Base-by-base conservation (phyloP, 2,329 filamentous ascomycete species). In the Fusarium pilosicola region DNA sequence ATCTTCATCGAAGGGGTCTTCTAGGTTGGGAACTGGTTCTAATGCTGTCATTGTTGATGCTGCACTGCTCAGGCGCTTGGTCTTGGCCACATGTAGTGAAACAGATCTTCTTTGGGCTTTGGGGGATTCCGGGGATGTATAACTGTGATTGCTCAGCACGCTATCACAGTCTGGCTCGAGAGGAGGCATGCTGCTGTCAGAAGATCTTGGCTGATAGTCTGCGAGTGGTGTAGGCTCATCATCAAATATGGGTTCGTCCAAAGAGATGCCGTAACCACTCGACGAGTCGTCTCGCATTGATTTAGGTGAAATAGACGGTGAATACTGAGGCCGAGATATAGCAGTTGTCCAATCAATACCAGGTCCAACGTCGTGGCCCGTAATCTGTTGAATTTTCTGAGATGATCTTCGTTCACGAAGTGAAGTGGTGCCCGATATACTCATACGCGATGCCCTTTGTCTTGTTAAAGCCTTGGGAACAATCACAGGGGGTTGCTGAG, bases 361-460 rank as follows among this genome's bases (percentile, higher is more conserved):
- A 24, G 80, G 68, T 52, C 79, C 78, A n/a, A 85, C 49, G 45
- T 84, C 82, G 34, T 82, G 77, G 3, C 84, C 85, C 10, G 79
- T 86, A 20, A 86, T 79, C 71, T 85, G 83, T 39, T 81, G 79
- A 46, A 85, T 78, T 76, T 86, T 86, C 48, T 78, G 77, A 1
- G 80, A 80, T 0, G 84, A 82, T 3, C 79, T 76, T 15, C 71
- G 74, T 26, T 76, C 73, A 28, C 74, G 66, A 17, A 74, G 63
- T 32, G 76, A 65, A 39, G 58, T 73, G 11, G 68, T 62, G 7
- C 62, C 61, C 7, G 74, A 68, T 45, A 75, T 58, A 52, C 72
- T 77, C 65, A 74, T 70, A 38, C 72, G 70, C 28, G 71, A 71
- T 36, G 68, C 70, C 38, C 70, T 68, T 38, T 67, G 71, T 32